These are phyloP conservation scores for Dactylonectria macrodidyma DNA, from an alignment of 2,329 filamentous ascomycete genomes.

Conservation along the genomic window DNA sequence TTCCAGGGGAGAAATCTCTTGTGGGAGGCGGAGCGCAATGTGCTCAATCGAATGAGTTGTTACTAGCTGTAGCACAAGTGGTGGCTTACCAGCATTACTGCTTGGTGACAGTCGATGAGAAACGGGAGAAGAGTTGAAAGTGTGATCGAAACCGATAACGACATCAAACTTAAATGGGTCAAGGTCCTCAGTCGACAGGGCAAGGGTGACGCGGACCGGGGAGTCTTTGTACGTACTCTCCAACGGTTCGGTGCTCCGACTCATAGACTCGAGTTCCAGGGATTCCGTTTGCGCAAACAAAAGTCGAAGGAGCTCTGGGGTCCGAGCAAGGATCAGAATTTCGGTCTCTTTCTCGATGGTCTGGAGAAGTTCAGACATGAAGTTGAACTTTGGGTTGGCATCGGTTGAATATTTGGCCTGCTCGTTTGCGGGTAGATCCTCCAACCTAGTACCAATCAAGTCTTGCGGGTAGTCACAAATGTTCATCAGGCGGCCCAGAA, in stretches of 20 bases:
- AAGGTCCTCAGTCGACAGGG: conserved; percentile 56
- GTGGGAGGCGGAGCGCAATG: conserved; percentile 62
- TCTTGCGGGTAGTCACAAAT: conserved; percentile 72
- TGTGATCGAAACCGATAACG: conserved; percentile 69
- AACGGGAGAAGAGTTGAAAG: conserved; percentile 58
- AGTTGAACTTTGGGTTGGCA: conserved; percentile 73
- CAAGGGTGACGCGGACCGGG: conserved; percentile 59
- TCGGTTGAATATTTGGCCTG: conserved; percentile 68
- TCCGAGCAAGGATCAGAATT: conserved; percentile 68
- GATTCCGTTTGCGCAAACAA: conserved; percentile 64
- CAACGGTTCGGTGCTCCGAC: conserved; percentile 49
- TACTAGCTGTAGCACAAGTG: conserved; percentile 65
- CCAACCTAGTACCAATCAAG: conserved; percentile 60
- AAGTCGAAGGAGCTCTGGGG: conserved; percentile 65
- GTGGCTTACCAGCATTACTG: conserved; percentile 48
- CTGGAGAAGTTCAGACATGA: conserved; percentile 69
- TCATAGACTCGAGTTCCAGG: conserved; percentile 55
- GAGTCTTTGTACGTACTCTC: conserved; percentile 50
- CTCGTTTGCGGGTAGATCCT: conserved; percentile 56
- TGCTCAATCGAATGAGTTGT: conserved; percentile 70
- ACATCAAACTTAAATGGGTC: conserved; percentile 62
- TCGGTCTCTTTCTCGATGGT: conserved; percentile 60
- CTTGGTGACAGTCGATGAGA: conserved; percentile 40
- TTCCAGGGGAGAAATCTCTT: conserved; percentile 56
- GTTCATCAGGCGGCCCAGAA: conserved; percentile 67